phyloP scores from a whole-genome alignment of 1,284 basidiomycete species.

The Cutaneotrichosporon spelunceum region DNA sequence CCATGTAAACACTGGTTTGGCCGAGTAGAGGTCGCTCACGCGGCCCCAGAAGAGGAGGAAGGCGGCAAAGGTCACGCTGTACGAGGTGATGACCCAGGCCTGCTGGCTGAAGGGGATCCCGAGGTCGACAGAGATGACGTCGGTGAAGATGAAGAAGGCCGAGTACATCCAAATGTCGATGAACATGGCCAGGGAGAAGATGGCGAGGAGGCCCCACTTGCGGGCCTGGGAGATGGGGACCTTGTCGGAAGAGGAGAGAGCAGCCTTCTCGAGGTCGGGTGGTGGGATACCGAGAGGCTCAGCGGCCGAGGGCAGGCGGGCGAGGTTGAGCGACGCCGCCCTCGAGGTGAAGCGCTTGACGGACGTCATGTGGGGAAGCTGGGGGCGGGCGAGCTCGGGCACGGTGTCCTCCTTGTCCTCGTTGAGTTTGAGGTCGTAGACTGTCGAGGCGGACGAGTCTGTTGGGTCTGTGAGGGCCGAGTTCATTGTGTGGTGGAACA shows the following conservation, averaged over 20 bases:
- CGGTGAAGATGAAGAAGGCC: constrained; percentile 27
- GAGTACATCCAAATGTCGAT: constrained; percentile 35
- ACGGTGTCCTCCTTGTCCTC: neutral
- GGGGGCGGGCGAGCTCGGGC: neutral
- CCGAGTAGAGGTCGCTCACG: constrained; percentile 39
- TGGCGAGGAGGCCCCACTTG: constrained; percentile 34
- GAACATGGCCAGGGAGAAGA: constrained; percentile 32
- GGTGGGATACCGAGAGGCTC: neutral
- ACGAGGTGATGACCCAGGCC: constrained; percentile 33
- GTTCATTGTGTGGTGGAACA: neutral
- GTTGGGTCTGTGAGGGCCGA: neutral
- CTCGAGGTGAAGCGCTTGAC: neutral
- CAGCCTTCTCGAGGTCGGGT: neutral
- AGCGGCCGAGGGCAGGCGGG: neutral
- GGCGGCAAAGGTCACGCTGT: constrained; percentile 43
- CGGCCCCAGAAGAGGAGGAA: constrained; percentile 44
- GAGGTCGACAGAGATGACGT: constrained; percentile 20
- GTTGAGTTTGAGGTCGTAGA: neutral
- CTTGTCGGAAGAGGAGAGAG: neutral
- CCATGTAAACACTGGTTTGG: constrained; percentile 36
- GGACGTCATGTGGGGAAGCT: neutral
- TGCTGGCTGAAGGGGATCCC: constrained; percentile 21
- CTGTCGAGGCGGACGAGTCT: neutral
- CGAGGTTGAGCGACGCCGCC: neutral
- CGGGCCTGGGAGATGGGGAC: constrained; percentile 16